Evolutionary conservation across 1,139 yeast genomes (phyloP).

Genomic region (Scheffersomyces titani): DNA sequence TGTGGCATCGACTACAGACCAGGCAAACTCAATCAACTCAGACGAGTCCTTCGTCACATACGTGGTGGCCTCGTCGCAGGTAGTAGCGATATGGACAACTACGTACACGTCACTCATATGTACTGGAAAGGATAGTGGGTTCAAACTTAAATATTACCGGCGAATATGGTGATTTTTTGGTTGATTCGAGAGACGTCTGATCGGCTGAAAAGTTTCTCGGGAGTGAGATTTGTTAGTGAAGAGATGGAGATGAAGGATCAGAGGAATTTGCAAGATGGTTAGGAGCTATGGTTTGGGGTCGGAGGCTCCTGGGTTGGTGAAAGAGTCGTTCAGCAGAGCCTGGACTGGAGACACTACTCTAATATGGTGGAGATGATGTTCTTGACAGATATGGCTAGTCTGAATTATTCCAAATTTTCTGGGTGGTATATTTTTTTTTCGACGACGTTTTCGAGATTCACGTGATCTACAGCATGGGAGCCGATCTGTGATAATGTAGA

Average conservation of each 20-base stretch:
- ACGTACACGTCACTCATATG: conserved; percentile 61
- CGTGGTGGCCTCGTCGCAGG: conserved; percentile 65
- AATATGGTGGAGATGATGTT: background rate
- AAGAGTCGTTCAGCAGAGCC: background rate
- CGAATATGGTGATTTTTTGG: background rate
- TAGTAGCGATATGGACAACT: conserved; percentile 63
- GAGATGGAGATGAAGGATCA: background rate
- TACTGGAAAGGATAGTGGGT: background rate
- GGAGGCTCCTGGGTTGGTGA: background rate
- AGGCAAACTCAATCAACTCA: conserved; percentile 67
- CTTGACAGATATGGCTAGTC: background rate
- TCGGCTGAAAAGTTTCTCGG: background rate
- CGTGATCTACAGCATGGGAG: background rate
- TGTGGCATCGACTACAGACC: conserved; percentile 51
- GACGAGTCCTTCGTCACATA: conserved; percentile 63
- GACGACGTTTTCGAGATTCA: conserved; percentile 4
- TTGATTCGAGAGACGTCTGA: background rate
- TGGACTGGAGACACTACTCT: background rate
- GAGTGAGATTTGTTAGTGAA: background rate
- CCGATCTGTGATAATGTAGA: background rate
- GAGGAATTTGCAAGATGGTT: background rate
- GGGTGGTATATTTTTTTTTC: conserved; percentile 5
- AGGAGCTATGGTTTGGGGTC: background rate
- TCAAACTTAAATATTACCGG: too few species aligned
- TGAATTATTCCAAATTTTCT: background rate